Base-by-base conservation (phyloP, 495 filamentous ascomycete genomes). In the Tuber microsphaerosporum region DNA sequence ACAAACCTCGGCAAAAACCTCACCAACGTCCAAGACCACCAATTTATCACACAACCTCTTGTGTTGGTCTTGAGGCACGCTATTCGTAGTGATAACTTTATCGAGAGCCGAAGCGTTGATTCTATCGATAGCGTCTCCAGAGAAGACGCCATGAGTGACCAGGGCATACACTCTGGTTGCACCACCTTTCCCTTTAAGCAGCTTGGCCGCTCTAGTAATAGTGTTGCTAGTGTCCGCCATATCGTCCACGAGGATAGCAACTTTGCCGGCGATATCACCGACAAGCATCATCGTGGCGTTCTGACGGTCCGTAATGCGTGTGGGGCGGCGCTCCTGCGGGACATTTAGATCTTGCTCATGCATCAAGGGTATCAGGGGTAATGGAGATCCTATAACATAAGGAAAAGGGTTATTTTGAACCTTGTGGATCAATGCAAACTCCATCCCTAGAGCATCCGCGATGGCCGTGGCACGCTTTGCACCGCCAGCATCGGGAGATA, bases 271-370 rank as follows among this genome's bases (percentile, higher is more conserved):
- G 37, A 99, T 93, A 82, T 97, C 89, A 73, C 95, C 95, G 12
- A 99, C 96, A 37, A 99, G 88, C 92, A 98, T 97, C 95, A 99
- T 98, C 45, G 93, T 93, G 22, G 95, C 94, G 84, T 97, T 97
- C 84, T 97, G 95, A 61, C 93, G 91, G 83, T 97, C 93, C 22
- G 90, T 92, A 84, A 96, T 94, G 74, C 91, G 91, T 61, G 93
- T 97, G n/a, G 94, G 93, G 45, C 95, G 93, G 75, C 95, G 94
- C 88, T 99, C 95, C 94, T 97, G 84, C 69, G 31, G 77, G 26
- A 46, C 39, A 72, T 45, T 83, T 74, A 78, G 75, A 65, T 82
- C 44, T 48, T 41, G 44, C 12, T 74, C 45, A 39, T 48, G 19
- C 34, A 22, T 19, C 37, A 22, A 37, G 39, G 42, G 46, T 19